Evolutionary conservation across 371 early-diverging fungal genomes (phyloP), one percentile per base, ranked within the genome.

Genomic region (Mucor saturninus): DNA sequence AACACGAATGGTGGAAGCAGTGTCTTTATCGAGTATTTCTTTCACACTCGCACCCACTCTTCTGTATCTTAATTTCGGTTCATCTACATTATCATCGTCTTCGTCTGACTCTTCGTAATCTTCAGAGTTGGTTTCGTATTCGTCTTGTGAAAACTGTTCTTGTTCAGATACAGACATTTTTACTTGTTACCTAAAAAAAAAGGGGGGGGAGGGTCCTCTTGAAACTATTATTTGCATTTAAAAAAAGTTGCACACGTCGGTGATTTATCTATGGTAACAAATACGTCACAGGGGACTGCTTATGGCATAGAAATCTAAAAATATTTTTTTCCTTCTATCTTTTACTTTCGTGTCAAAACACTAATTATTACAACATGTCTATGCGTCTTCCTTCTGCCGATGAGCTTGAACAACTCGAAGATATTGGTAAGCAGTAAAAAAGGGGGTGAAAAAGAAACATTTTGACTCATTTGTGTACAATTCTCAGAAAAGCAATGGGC

Each of bases 41-140:
- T 83, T 77, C 9, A 93, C 77, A 21, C 87, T 87, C 2, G 89
- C 88, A 14, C 87, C 89, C 38, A 96, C 85, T 53, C 95, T 85
- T 59, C 92, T 87, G 72, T 96, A 97, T 57, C 94, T 90, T 46
- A 97, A 82, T 62, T 90, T 90, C 3, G 97, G 97, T 65, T 96
- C 96, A 54, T 92, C 93, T 32, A 88, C 86, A 13, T 86, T 81
- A 29, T 88, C 87, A n/a, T 83, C 78, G 26, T 82, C 83, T 35
- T 84, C 86, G 5, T 73, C 76, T n/a, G 74, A 75, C 4, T 81
- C 80, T 8, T 74, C 77, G 9, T 74, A 79, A 2, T 73, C 69
- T 1, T 81, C 83, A 0, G 81, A 80, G 5, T 65, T 71, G 2
- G 80, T 74, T 0, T 80, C 74, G 2, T 72, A 75, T 9, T 82